phyloP scores from a whole-genome alignment of 2,329 filamentous ascomycete genomes.

The Colletotrichum liriopes region DNA sequence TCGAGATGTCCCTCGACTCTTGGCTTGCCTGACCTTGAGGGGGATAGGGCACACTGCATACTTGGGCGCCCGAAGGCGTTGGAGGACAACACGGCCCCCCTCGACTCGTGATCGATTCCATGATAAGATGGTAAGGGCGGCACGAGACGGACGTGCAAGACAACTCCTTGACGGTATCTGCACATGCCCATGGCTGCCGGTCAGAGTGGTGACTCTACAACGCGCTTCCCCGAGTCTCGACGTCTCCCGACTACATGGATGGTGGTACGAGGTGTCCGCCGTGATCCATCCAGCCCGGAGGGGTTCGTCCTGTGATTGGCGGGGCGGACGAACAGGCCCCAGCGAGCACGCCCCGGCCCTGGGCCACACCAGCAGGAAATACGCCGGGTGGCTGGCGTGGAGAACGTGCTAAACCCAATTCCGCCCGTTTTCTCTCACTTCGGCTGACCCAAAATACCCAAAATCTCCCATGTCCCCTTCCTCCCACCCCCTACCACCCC shows the following conservation, averaged over 20 bases:
- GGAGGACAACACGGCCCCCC: neutral
- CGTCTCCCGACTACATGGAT: constrained; percentile 7
- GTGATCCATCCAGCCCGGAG: constrained; percentile 2
- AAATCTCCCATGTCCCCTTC: neutral
- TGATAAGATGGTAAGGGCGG: neutral
- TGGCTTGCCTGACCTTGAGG: constrained; percentile 29
- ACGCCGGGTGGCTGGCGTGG: constrained; percentile 44
- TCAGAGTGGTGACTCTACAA: constrained; percentile 17
- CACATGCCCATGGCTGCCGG: neutral
- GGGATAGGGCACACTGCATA: neutral
- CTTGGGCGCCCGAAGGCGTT: constrained; percentile 13
- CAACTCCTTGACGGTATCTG: neutral
- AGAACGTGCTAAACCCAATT: constrained; percentile 41
- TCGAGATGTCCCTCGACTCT: neutral
- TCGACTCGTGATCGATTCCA: constrained; percentile 8
- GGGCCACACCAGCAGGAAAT: constrained; percentile 33
- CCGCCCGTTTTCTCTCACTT: constrained; percentile 25
- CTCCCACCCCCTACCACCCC: neutral
- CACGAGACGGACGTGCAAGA: constrained; percentile 10
- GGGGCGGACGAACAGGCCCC: constrained; percentile 21
- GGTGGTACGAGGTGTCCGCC: constrained; percentile 22
- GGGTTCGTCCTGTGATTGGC: constrained; percentile 35
- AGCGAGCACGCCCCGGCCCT: neutral
- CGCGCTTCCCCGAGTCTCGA: constrained; percentile 1
- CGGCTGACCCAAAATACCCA: neutral